Percentiles rank a stretch among this genome's conserved stretches.
Conservation (phyloP, 331 rosid species). For the Quercus lobata region DNA sequence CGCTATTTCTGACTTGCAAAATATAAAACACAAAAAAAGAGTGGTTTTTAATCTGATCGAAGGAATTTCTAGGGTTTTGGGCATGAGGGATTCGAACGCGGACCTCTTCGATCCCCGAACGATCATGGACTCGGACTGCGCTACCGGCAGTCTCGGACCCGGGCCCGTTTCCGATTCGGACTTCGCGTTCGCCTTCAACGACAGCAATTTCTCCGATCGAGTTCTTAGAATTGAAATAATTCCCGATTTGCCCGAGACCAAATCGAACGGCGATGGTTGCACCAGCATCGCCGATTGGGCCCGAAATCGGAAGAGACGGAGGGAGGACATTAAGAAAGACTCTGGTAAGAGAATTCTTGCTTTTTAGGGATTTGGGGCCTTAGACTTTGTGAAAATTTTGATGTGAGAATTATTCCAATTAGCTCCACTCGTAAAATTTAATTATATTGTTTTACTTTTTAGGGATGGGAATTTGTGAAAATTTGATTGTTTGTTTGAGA, state of each 20-base stretch:
- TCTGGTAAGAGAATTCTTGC: constrained; percentile 18
- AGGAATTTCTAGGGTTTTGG: constrained; percentile 10
- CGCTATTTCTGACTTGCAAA: too few species aligned
- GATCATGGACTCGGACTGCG: constrained; percentile 8
- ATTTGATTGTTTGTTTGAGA: too few species aligned
- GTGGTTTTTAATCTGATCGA: neutral
- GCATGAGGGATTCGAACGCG: constrained; percentile 8
- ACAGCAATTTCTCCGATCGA: constrained; percentile 43
- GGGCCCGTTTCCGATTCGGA: constrained; percentile 5
- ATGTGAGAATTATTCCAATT: too few species aligned
- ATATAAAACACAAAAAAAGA: too few species aligned
- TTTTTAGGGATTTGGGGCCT: too few species aligned
- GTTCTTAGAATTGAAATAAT: constrained; percentile 35
- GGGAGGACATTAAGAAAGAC: constrained; percentile 19
- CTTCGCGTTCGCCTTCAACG: constrained; percentile 47
- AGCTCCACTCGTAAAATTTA: too few species aligned
- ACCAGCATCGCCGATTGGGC: constrained; percentile 19
- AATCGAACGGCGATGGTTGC: constrained; percentile 13
- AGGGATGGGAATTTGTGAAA: neutral
- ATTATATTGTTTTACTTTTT: neutral
- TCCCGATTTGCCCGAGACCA: constrained; percentile 10
- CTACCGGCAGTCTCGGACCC: neutral
- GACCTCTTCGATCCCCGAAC: constrained; percentile 4
- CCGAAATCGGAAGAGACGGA: constrained; percentile 38
- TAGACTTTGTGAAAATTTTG: too few species aligned